phyloP scores from a whole-genome alignment of 2,329 filamentous ascomycete genomes.

The Fusarium mangiferae region DNA sequence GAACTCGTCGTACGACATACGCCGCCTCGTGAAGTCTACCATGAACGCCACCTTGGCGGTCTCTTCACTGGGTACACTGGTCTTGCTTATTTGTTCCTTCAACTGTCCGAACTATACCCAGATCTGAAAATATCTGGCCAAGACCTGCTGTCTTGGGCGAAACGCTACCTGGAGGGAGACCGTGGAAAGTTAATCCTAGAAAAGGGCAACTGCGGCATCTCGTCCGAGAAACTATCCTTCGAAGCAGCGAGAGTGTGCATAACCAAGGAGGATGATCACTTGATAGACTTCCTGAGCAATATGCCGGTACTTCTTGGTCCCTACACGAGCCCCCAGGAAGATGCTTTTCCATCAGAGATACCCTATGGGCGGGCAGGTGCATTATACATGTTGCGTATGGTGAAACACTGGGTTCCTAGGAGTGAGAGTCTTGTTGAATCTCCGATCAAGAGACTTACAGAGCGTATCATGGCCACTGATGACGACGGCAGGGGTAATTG shows the following conservation, averaged over 20 bases:
- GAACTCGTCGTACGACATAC: constrained; percentile 50
- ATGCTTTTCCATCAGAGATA: constrained; percentile 67
- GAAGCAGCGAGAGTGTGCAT: constrained; percentile 58
- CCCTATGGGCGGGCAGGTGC: constrained; percentile 75
- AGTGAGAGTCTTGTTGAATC: constrained; percentile 61
- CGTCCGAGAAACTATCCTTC: constrained; percentile 60
- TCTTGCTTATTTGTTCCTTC: constrained; percentile 65
- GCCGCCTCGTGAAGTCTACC: constrained; percentile 51
- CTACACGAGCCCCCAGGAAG: constrained; percentile 42
- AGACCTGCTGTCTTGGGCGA: constrained; percentile 57
- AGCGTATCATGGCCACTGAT: constrained; percentile 65
- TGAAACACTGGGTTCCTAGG: constrained; percentile 65
- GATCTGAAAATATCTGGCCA: constrained; percentile 56
- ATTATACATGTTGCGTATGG: constrained; percentile 73
- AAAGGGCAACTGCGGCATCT: constrained; percentile 59
- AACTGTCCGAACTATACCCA: constrained; percentile 57
- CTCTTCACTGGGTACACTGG: constrained; percentile 65
- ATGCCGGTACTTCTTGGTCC: constrained; percentile 49
- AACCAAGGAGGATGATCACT: constrained; percentile 51
- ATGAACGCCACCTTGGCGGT: constrained; percentile 53
- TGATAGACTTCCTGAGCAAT: constrained; percentile 54
- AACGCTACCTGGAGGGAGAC: constrained; percentile 57
- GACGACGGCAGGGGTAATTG: constrained; percentile 59
- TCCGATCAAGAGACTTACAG: constrained; percentile 66
- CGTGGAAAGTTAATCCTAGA: constrained; percentile 50